Evolutionary conservation across 805 yeast genomes (phyloP).

Genomic region (Sungouiozyma ichnusensis): DNA sequence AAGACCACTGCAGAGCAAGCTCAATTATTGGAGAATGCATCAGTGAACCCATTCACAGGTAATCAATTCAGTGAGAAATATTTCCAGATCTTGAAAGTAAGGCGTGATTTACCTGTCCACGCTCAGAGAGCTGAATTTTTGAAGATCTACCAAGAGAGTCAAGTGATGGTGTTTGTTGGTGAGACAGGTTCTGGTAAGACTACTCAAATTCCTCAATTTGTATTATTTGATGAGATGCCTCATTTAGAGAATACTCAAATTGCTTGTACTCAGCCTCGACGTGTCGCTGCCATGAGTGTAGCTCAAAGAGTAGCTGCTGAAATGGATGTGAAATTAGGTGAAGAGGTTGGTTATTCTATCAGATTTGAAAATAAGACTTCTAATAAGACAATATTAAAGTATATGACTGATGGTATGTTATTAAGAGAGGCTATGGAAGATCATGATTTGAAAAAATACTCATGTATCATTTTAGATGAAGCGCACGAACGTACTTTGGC

Average conservation of each 20-base stretch:
- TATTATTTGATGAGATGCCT: slow-evolving; percentile 81
- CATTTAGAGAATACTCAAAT: slow-evolving; percentile 74
- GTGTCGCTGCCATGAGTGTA: slow-evolving; percentile 98
- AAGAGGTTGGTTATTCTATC: slow-evolving; percentile 90
- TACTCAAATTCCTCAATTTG: slow-evolving; percentile 96
- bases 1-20: slow-evolving; percentile 60
- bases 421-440: slow-evolving; percentile 97
- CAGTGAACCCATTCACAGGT: slow-evolving; percentile 74
- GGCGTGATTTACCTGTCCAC: slow-evolving; percentile 90
- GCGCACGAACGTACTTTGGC: slow-evolving; percentile 97
- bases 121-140: slow-evolving; percentile 86
- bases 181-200: slow-evolving; percentile 99
- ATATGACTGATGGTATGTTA: slow-evolving; percentile 99
- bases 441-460: slow-evolving; percentile 66
- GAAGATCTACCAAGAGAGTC: slow-evolving; percentile 71
- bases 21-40: slow-evolving; percentile 44
- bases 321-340: slow-evolving; percentile 87
- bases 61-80: slow-evolving; percentile 50
- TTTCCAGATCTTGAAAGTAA: slow-evolving; percentile 60
- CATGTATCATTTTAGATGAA: slow-evolving; percentile 90
- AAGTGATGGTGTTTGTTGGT: slow-evolving; percentile 96
- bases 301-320: slow-evolving; percentile 97
- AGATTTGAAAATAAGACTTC: slow-evolving; percentile 88
- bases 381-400: slow-evolving; percentile 71
- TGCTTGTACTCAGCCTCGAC: slow-evolving; percentile 93